Evolutionary conservation across 345 rosid genomes (phyloP).

Genomic region (Hibiscus tridactylites): DNA sequence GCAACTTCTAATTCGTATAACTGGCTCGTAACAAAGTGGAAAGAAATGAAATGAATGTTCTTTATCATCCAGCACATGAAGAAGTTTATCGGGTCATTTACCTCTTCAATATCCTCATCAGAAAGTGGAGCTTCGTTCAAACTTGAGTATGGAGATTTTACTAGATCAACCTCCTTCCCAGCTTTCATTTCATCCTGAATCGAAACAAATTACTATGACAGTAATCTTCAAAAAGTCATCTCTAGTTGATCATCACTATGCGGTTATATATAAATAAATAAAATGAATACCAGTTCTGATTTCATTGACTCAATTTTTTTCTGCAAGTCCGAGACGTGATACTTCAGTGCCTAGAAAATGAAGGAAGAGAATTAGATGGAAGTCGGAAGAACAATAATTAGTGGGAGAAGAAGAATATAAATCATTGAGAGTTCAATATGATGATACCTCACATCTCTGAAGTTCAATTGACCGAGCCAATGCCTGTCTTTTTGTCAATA

Average conservation of each 20-base stretch:
- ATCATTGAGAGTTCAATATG: neutral
- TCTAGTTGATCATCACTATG: neutral
- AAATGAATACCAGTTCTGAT: conserved; percentile 37
- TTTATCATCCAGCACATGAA: neutral
- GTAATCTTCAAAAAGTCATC: neutral
- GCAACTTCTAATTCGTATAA: neutral
- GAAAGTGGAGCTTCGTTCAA: conserved; percentile 28
- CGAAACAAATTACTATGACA: neutral
- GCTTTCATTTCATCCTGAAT: conserved; percentile 43
- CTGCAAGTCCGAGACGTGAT: conserved; percentile 56
- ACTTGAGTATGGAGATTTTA: conserved; percentile 22
- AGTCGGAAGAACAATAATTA: neutral
- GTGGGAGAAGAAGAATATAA: neutral
- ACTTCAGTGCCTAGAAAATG: conserved; percentile 61
- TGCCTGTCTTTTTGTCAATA: conserved; percentile 73
- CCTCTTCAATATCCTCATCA: conserved; percentile 44
- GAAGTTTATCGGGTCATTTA: conserved; percentile 13
- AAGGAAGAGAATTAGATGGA: conserved; percentile 9
- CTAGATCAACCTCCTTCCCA: conserved; percentile 28
- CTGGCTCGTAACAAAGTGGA: neutral
- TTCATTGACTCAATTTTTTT: conserved; percentile 54
- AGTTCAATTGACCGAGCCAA: conserved; percentile 80
- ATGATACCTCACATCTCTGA: conserved; percentile 77
- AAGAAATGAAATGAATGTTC: neutral
- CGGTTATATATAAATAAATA: neutral